Conservation (phyloP, 179 eudicot species). For the Beta lomatogona region DNA sequence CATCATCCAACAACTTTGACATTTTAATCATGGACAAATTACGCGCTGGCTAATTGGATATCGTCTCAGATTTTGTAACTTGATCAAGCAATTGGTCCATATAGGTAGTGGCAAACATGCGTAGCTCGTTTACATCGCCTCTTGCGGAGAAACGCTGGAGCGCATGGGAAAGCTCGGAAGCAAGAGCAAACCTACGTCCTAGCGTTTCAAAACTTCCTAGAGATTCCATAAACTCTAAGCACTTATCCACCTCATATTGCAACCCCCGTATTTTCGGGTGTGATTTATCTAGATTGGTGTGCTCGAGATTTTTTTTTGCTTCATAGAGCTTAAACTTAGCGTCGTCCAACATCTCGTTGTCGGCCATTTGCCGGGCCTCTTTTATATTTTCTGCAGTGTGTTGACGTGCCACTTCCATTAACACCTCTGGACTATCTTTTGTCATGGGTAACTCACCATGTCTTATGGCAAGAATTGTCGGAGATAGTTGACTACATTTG, state of each 20-base stretch:
- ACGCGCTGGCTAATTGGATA: no score
- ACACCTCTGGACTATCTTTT: constrained; percentile 8
- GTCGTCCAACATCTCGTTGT: neutral
- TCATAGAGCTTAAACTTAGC: neutral
- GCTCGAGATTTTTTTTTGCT: neutral
- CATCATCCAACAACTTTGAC: no score
- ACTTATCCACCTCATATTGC: neutral
- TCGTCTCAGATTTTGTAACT: no score
- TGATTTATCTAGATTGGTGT: neutral
- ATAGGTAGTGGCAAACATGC: no score
- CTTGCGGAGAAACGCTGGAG: constrained; percentile 24
- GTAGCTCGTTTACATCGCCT: constrained; percentile 6
- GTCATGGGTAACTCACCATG: neutral
- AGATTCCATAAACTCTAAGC: neutral
- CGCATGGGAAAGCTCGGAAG: constrained; percentile 18
- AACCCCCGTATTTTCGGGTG: neutral
- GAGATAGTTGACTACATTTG: no score
- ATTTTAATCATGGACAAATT: no score
- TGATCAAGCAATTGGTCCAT: no score
- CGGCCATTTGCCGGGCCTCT: constrained; percentile 13
- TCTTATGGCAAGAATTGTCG: neutral
- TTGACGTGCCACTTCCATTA: constrained; percentile 1
- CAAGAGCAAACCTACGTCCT: constrained; percentile 17
- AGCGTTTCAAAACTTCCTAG: neutral
- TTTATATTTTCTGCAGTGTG: neutral